These are phyloP conservation scores for Botryotinia narcissicola DNA, from an alignment of 2,329 filamentous ascomycete species.

Conservation along the genomic window DNA sequence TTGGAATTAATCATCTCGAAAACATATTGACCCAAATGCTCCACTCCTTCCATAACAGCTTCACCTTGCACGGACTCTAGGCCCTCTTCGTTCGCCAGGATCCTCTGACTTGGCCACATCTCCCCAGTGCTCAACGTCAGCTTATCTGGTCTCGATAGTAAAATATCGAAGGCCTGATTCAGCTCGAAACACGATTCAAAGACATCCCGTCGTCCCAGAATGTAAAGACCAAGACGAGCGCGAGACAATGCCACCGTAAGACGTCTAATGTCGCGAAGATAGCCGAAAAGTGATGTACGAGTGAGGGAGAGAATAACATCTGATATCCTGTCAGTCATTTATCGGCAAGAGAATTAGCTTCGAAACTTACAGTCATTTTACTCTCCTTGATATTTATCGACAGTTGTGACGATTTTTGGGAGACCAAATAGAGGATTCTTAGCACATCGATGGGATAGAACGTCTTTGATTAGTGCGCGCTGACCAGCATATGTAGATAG, in stretches of 20 bases:
- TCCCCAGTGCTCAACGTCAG: conserved; percentile 80
- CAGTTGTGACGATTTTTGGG: conserved; percentile 86
- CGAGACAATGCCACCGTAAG: conserved; percentile 93
- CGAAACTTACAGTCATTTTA: conserved; percentile 88
- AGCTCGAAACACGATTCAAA: conserved; percentile 90
- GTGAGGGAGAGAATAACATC: conserved; percentile 93
- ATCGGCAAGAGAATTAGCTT: background rate
- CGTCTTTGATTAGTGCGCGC: conserved; percentile 81
- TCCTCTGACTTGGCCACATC: conserved; percentile 70
- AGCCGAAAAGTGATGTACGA: conserved; percentile 83
- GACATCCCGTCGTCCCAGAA: conserved; percentile 81
- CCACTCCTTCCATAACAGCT: conserved; percentile 81
- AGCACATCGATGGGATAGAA: conserved; percentile 78
- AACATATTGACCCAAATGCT: conserved; percentile 94
- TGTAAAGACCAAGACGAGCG: conserved; percentile 85
- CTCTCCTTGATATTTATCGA: conserved; percentile 98
- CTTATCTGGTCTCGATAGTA: conserved; percentile 77
- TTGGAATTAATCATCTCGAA: conserved; percentile 80
- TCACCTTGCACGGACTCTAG: conserved; percentile 50
- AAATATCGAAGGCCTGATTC: conserved; percentile 75
- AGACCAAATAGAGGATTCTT: conserved; percentile 83
- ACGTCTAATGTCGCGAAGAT: conserved; percentile 87
- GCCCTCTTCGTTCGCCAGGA: conserved; percentile 44
- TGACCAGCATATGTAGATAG: conserved; percentile 94
- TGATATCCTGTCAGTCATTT: conserved; percentile 40